Evolutionary conservation across 2,329 filamentous ascomycete species (phyloP), one percentile per base, ranked within the genome.

Genomic region (Ophioceras dolichostomum): DNA sequence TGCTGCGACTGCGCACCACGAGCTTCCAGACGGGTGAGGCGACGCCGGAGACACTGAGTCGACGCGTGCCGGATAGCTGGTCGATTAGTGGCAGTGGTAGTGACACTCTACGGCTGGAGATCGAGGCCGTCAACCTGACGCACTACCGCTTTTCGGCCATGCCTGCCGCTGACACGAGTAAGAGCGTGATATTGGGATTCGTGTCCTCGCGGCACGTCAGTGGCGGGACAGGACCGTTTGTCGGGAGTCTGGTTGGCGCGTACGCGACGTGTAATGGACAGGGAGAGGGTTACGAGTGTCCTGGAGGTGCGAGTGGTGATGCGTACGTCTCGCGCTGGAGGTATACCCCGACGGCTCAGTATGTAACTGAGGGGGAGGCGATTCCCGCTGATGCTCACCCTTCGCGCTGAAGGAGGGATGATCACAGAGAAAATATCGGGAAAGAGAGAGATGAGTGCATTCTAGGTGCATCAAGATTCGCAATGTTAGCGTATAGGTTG

Each of bases 241-340:
- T 53, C 1, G 57, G 56, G 0, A 54, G 49, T 14, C 41, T 59
- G 10, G 34, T 60, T 0, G 57, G 57, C 2, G 48, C 47, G 3
- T 60, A 57, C 37, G 56, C 54, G 10, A 60, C 57, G 7, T 59
- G 56, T 37, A 60, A 59, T 32, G 57, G 56, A 2, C 51, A 47
- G 3, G 55, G 53, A 0, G 13, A 50, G 51, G 0, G 17, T 45
- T 10, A 41, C 45, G 9, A 57, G 53, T 41, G 52, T 52, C 4
- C 32, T 2, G 31, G 19, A 10, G 31, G 37, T 16, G n/a, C n/a
- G n/a, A 52, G 49, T 6, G 52, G 49, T 6, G 43, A 50, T 16
- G 56, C 51, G 19, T 49, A 53, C 36, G 50, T 57, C 13, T 47
- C 32, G 10, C 44, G 46, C 32, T 47, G 45, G 45, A 40, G 38